phyloP scores from a whole-genome alignment of 306 rosid species.

The Cucurbita maxima region DNA sequence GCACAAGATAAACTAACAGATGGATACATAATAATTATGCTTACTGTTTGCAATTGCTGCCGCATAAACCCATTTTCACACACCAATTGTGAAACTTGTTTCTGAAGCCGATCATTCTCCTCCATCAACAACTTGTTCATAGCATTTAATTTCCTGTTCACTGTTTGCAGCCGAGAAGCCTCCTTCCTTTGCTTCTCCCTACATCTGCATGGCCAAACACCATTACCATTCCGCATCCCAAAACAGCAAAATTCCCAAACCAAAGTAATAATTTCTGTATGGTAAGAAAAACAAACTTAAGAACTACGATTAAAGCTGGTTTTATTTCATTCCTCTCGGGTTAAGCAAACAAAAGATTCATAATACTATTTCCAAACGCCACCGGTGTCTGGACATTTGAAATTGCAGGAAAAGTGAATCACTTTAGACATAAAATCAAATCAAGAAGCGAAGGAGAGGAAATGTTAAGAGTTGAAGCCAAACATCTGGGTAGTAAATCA shows the following conservation, averaged over 20 bases:
- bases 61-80: slow-evolving; percentile 88
- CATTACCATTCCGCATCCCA: slow-evolving; percentile 4
- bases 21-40: neutral
- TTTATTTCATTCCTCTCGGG: neutral
- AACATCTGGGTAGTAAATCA: no score
- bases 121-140: slow-evolving; percentile 98
- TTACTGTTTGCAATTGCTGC: slow-evolving; percentile 84
- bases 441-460: neutral
- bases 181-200: slow-evolving; percentile 98
- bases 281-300: neutral
- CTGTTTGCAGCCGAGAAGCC: slow-evolving; percentile 82
- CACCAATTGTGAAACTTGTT: slow-evolving; percentile 91
- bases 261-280: neutral
- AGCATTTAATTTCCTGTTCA: slow-evolving; percentile 70
- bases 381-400: neutral
- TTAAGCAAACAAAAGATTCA: neutral
- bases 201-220: slow-evolving; percentile 42
- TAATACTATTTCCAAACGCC: neutral
- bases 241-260: neutral
- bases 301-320: neutral
- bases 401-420: neutral
- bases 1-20: neutral
- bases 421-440: neutral
- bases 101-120: slow-evolving; percentile 96
- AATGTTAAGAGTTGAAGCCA: neutral